Conservation (phyloP, 2,329 filamentous ascomycete species). For the Nigrograna mackinnonii region DNA sequence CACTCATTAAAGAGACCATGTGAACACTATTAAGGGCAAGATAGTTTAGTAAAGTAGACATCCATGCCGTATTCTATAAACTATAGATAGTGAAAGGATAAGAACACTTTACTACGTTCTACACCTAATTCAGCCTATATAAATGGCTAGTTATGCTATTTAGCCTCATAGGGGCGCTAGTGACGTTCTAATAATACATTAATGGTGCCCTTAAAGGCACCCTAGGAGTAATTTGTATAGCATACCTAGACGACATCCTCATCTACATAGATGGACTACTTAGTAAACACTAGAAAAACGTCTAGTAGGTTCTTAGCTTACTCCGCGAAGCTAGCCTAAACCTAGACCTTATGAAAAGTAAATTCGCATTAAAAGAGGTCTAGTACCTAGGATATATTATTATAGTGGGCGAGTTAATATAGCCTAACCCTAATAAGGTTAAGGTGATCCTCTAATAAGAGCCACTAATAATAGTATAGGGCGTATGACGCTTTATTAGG, state of each 20-base stretch:
- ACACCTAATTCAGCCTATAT: conserved; percentile 10
- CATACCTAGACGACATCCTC: conserved; percentile 36
- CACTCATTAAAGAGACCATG: conserved; percentile 4
- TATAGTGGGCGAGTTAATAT: neutral
- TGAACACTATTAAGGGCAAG: neutral
- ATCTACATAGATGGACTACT: conserved; percentile 21
- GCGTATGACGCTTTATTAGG: neutral
- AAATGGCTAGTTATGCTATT: neutral
- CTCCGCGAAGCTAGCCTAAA: conserved; percentile 8
- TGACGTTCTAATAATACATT: conserved; percentile 30
- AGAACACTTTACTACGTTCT: conserved; percentile 1
- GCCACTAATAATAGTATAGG: neutral
- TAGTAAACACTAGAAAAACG: neutral
- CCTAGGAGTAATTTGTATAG: conserved; percentile 17
- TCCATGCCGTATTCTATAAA: neutral
- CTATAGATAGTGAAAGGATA: conserved; percentile 1
- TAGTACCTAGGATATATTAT: conserved; percentile 16
- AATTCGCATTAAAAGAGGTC: conserved; percentile 10
- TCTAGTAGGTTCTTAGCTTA: neutral
- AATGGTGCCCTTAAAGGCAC: conserved; percentile 15
- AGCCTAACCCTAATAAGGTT: conserved; percentile 5
- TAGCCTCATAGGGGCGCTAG: no score
- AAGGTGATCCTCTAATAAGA: neutral
- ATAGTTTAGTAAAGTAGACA: conserved; percentile 7
- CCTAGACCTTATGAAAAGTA: conserved; percentile 9